Base-by-base conservation (phyloP, 208 protist species). In the Wallacemonas rigidus region DNA sequence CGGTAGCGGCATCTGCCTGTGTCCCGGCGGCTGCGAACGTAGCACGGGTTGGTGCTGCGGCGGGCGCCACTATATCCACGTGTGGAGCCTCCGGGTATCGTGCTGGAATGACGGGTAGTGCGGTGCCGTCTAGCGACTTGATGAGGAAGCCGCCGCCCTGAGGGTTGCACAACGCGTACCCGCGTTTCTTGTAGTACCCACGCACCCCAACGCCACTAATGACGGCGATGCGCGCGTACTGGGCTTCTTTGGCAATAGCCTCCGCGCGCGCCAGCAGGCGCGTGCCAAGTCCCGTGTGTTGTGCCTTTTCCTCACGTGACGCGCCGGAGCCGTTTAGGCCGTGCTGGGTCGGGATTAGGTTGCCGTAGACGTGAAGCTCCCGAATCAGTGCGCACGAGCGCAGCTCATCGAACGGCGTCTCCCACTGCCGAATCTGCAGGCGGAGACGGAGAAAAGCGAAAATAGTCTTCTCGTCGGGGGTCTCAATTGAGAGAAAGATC, bases 121-220 rank as follows among this genome's bases (percentile, higher is more conserved):
- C 64, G 2, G 4, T 38, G 3, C 11, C 35, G 17, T 26, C 50
- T 53, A 95, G 67, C 1, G 62, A 40, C 76, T 95, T 95, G 53
- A 95, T 77, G 11, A 95, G 76, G 74, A 87, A 95, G 8, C 76
- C 83, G 3, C 90, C 90, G 5, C 77, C 72, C 35, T 85, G 72
- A 0, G 82, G 60, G 1, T 67, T 72, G 36, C 60, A n/a, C 2
- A 93, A 73, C 11, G 61, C 68, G 74, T 99, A 99, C 43, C 98
- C 98, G 0, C 97, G 79, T 36, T 96, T 97, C 56, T 86, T 81
- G 82, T 99, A 99, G 86, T 99, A 99, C 55, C 98, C 90, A 7
- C 98, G 90, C 43, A 98, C 99, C 9, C 98, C 98, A 38, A 99
- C 97, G 48, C 98, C 98, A 71, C 90, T 90, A 76, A 99, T 99